phyloP scores from a whole-genome alignment of 2,329 filamentous ascomycete species.

The Grosmannia clavigera region DNA sequence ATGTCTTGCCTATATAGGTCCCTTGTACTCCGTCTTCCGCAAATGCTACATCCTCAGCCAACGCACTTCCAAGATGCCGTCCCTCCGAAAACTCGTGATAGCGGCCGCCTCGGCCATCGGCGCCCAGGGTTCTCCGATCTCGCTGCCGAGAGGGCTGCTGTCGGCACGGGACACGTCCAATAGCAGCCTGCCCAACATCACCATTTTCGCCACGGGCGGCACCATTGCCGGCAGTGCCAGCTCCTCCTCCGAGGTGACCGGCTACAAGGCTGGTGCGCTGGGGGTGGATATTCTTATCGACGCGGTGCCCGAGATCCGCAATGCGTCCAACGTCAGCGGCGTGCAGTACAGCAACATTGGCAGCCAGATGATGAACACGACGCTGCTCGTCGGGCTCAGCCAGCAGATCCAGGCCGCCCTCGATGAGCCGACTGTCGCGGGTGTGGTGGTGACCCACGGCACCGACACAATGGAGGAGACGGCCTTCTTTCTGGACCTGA shows the following conservation, averaged over 20 bases:
- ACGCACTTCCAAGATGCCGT: not conserved
- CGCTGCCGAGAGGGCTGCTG: not conserved
- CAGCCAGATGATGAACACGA: constrained; percentile 33
- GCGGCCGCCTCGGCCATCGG: not conserved
- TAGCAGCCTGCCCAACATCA: constrained; percentile 40
- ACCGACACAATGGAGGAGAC: constrained; percentile 54
- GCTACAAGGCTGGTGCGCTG: constrained; percentile 27
- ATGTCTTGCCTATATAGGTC: too few species aligned
- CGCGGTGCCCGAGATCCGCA: constrained; percentile 40
- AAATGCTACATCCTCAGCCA: too few species aligned
- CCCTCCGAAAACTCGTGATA: not conserved
- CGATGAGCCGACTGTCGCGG: constrained; percentile 20
- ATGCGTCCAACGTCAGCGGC: constrained; percentile 41
- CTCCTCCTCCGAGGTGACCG: constrained; percentile 32
- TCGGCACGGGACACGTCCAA: constrained; percentile 25
- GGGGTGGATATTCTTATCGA: constrained; percentile 38
- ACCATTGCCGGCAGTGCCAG: constrained; percentile 43
- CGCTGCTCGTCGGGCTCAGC: constrained; percentile 35
- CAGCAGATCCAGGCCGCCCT: constrained; percentile 30
- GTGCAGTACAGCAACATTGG: constrained; percentile 39
- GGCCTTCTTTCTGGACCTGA: constrained; percentile 49
- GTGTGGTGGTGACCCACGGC: constrained; percentile 50
- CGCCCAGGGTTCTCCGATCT: not conserved
- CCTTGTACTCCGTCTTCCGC: too few species aligned
- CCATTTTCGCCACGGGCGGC: constrained; percentile 45